Conservation (phyloP, 2,329 filamentous ascomycete genomes). For the Ophiobolus disseminans region DNA sequence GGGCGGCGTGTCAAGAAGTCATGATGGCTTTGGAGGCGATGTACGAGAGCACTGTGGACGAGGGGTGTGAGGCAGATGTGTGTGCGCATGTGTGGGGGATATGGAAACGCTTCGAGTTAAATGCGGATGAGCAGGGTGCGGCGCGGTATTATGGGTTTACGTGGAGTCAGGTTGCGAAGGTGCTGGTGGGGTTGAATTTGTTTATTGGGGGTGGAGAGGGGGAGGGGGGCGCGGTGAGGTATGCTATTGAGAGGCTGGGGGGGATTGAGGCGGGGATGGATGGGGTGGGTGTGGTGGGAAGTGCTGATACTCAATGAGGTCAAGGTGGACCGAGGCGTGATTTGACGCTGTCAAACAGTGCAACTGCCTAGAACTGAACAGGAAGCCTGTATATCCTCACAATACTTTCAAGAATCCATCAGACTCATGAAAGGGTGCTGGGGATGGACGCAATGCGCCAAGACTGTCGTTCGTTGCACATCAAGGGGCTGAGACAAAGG, state of each 20-base stretch:
- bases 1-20: constrained; percentile 32
- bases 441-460: too few species aligned
- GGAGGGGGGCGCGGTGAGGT: too few species aligned
- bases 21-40: constrained; percentile 32
- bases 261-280: background rate
- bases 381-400: too few species aligned
- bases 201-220: background rate
- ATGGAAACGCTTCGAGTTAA: constrained; percentile 16
- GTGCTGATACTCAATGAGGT: too few species aligned
- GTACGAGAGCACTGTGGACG: constrained; percentile 29
- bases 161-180: background rate
- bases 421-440: too few species aligned
- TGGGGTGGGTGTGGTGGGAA: too few species aligned
- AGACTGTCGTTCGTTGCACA: too few species aligned
- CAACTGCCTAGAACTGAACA: too few species aligned
- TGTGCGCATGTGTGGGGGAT: constrained; percentile 31
- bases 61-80: constrained; percentile 9
- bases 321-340: too few species aligned
- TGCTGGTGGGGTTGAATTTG: background rate
- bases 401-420: too few species aligned
- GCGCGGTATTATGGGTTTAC: background rate
- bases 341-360: too few species aligned
- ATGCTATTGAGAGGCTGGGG: background rate
- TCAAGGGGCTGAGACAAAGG: too few species aligned
- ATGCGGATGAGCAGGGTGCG: background rate